Conservation (phyloP, 305 asterid genomes). For the Fraxinus nigra region DNA sequence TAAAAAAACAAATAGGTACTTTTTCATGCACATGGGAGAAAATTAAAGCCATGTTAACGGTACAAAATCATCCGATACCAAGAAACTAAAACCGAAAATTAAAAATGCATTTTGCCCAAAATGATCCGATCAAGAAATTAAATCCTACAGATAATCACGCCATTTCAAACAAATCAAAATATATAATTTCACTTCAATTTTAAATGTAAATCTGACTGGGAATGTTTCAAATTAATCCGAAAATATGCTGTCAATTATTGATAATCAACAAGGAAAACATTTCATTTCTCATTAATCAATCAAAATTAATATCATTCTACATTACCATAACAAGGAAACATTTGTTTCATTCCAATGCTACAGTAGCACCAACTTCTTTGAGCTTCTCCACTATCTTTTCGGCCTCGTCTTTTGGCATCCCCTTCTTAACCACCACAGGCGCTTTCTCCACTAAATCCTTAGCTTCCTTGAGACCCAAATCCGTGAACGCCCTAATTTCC, state of each 20-base stretch:
- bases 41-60: neutral
- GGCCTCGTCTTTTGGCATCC: slow-evolving; percentile 68
- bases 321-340: neutral
- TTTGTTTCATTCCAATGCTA: slow-evolving; percentile 54
- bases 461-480: slow-evolving; percentile 78
- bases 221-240: neutral
- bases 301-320: slow-evolving; percentile 9
- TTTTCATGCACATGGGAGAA: neutral
- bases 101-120: neutral
- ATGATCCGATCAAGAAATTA: neutral
- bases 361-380: slow-evolving; percentile 72
- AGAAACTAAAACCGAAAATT: neutral
- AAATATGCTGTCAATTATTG: neutral
- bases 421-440: slow-evolving; percentile 65
- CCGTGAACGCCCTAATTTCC: slow-evolving; percentile 65
- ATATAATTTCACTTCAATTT: neutral
- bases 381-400: slow-evolving; percentile 68
- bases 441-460: slow-evolving; percentile 80
- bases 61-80: neutral
- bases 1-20: too few species aligned
- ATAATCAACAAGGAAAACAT: neutral
- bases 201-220: neutral
- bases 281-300: neutral
- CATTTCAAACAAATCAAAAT: neutral
- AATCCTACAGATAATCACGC: neutral